phyloP scores from a whole-genome alignment of 1,139 yeast genomes.

The Hansenula lynferdii region DNA sequence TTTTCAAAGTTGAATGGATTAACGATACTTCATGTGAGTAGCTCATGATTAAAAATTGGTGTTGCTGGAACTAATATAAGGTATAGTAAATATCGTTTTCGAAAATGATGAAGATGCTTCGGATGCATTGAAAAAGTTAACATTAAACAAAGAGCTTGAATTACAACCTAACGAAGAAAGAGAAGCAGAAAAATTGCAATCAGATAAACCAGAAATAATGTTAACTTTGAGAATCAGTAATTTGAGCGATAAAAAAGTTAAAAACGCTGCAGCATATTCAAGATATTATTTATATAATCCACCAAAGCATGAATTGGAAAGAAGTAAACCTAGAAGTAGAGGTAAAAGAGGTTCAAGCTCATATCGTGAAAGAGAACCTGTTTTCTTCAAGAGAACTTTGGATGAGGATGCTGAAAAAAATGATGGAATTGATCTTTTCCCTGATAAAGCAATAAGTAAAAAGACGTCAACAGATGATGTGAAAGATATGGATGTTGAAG shows the following conservation, averaged over 20 bases:
- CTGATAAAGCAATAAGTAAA: constrained; percentile 11
- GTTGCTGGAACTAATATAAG: neutral
- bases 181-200: constrained; percentile 4
- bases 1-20: constrained; percentile 23
- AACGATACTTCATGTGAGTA: constrained; percentile 16
- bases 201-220: constrained; percentile 12
- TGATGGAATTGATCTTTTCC: constrained; percentile 18
- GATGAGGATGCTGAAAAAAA: constrained; percentile 4
- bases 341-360: too few species aligned
- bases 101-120: constrained; percentile 16
- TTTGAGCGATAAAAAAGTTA: constrained; percentile 18
- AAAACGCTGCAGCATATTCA: constrained; percentile 20
- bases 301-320: constrained; percentile 8
- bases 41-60: neutral
- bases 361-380: constrained; percentile 18
- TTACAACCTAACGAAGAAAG: constrained; percentile 10
- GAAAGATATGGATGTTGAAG: neutral
- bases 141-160: constrained; percentile 6
- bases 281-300: constrained; percentile 23
- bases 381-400: constrained; percentile 7
- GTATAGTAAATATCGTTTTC: constrained; percentile 19
- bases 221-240: constrained; percentile 16
- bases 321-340: constrained; percentile 1
- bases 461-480: neutral
- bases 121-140: constrained; percentile 9